Base-by-base conservation (phyloP, 768 basidiomycete species). In the Boletus coccyginus region DNA sequence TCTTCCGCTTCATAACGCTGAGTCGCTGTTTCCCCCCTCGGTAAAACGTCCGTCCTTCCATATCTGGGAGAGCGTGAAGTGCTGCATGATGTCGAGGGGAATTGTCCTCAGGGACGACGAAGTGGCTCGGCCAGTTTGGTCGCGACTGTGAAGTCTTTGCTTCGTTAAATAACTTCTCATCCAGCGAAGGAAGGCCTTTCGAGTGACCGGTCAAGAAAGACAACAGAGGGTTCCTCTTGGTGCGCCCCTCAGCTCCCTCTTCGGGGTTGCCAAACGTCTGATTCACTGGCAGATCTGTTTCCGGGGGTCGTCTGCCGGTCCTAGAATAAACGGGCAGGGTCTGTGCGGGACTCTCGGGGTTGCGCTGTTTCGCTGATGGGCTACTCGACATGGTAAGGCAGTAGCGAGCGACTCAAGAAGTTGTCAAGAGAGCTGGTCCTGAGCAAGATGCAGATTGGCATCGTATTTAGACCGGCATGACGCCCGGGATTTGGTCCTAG, bases 1-100 rank as follows among this genome's bases (percentile, higher is more conserved):
- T 74, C 32, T 70, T 66, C 33, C 70, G 69, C 53, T 70, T 71
- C 59, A 74, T 61, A 42, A 72, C 60, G 39, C 16, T 59, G 41
- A 69, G 53, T 35, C 62, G 71, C 29, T 55, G 71, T 52, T 70
- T 70, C 0, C 70, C 69, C 10, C 69, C 69, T 35, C 46, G 58
- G 51, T 72, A 70, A 56, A 70, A 70, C 36, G n/a, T 69, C 35
- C 59, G 62, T 43, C 66, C 70, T 29, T 62, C 59, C 19, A 10
- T 36, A n/a, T 58, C 67, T 9, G 13, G 44, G 35, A 47, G 53
- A 35, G 57, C 57, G 31, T 19, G 48, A 12, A 68, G 36, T 16
- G 49, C 55, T 13, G 56, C 67, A 13, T 63, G 61, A 41, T 55
- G 44, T 31, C 42, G 69, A 32, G 62, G 53, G 17, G 39, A 48